Base-by-base conservation (phyloP, 768 basidiomycete genomes). In the Multifurca ochricompacta region DNA sequence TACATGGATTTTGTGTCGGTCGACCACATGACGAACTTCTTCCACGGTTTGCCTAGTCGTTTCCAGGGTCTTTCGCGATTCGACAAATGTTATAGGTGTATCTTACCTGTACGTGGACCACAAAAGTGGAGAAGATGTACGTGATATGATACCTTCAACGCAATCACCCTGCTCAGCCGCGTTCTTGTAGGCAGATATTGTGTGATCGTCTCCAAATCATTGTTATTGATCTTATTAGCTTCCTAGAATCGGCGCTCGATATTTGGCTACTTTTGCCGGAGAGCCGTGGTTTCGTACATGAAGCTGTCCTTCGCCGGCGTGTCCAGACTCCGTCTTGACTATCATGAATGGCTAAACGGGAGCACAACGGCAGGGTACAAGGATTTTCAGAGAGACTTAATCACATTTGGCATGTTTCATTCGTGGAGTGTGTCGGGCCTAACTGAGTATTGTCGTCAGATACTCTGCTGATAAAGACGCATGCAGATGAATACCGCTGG, bases 261-360 rank as follows among this genome's bases (percentile, higher is more conserved):
- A 19, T 87, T 91, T 66, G 91, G 88, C 2, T 87, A 81, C 62
- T 91, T 91, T 64, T 82, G 79, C 60, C 83, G 89, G 43, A 77
- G 90, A 36, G 89, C 85, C 64, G 83, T 77, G 56, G 75, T 88
- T 45, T 83, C 77, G 61, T 91, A 84, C 67, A 64, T 78, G 61
- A 91, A 91, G 64, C 71, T 92, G 3, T 87, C 89, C 0, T 90
- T 84, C 60, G 74, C 77, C 43, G 87, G 84, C 10, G 73, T 85
- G n/a, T 72, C 77, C 47, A 78, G 79, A 60, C 74, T 91, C 32
- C 80, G 81, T 60, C 68, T 70, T 44, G 82, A 90, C 63, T 89
- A 86, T 62, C 72, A 77, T 54, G 69, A 72, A 6, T 91, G 87
- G 90, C 71, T 74, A 57, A 62, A 59, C 32, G 80, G 81, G 14